Evolutionary conservation across 768 basidiomycete species (phyloP).

Genomic region (Leccinum truebloodii): DNA sequence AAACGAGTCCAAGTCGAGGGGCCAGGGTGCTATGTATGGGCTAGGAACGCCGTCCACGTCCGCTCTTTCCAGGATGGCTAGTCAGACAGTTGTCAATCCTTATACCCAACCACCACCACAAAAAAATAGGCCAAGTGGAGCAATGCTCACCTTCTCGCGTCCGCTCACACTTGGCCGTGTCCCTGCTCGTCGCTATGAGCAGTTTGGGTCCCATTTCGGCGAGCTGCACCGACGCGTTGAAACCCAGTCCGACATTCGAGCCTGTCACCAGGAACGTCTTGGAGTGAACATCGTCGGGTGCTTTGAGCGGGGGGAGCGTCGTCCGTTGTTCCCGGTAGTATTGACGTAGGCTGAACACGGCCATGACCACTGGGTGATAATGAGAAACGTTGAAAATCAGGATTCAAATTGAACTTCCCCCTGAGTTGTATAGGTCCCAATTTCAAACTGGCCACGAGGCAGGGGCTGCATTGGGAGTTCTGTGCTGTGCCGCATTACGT

Average conservation of each 20-base stretch:
- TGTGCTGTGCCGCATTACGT: too few relatives aligned
- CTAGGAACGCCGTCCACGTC: neutral
- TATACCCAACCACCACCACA: neutral
- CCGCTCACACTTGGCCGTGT: slow-evolving; percentile 23
- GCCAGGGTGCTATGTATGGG: slow-evolving; percentile 28
- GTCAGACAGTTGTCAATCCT: neutral
- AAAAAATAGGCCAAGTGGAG: neutral
- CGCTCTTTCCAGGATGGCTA: slow-evolving; percentile 14
- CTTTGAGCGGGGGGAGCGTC: slow-evolving; percentile 9
- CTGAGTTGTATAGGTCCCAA: too few relatives aligned
- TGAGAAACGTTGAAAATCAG: too few relatives aligned
- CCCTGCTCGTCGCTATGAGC: slow-evolving; percentile 37
- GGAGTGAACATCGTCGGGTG: slow-evolving; percentile 37
- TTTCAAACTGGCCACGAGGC: too few relatives aligned
- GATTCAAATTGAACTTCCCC: too few relatives aligned
- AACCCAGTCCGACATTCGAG: slow-evolving; percentile 43
- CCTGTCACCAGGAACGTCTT: slow-evolving; percentile 50
- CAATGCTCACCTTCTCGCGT: slow-evolving; percentile 11
- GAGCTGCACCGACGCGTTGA: slow-evolving; percentile 32
- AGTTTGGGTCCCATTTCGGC: slow-evolving; percentile 32
- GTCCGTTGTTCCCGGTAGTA: slow-evolving; percentile 24
- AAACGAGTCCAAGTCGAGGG: slow-evolving; percentile 35
- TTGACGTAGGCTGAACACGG: neutral
- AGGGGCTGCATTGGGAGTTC: too few relatives aligned
- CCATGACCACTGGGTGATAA: neutral